phyloP scores from a whole-genome alignment of 306 rosid species.

The Vigna mungo region DNA sequence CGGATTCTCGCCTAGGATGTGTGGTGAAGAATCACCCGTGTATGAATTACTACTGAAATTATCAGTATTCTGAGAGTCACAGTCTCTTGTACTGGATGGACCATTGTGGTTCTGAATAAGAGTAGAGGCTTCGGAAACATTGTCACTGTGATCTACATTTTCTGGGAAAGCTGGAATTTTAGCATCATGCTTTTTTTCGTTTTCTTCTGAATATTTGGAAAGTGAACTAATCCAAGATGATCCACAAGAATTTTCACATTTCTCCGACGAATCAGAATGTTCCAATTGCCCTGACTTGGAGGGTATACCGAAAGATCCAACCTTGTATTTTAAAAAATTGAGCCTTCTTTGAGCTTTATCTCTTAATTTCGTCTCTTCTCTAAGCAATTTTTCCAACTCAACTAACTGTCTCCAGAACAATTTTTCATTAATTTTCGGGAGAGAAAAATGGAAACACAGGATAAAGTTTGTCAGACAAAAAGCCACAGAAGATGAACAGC shows the following conservation, averaged over 20 bases:
- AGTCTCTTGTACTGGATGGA: conserved; percentile 42
- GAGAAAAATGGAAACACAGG: conserved; percentile 8
- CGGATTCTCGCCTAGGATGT: conserved; percentile 33
- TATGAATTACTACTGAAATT: conserved; percentile 39
- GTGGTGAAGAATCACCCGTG: conserved; percentile 34
- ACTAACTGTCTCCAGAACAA: conserved; percentile 55
- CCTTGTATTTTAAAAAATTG: conserved; percentile 61
- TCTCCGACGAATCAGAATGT: conserved; percentile 59
- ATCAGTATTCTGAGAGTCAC: conserved; percentile 49
- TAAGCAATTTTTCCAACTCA: conserved; percentile 68
- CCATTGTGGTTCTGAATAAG: conserved; percentile 43
- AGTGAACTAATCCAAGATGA: conserved; percentile 48
- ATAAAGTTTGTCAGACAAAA: conserved; percentile 42
- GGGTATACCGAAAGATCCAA: conserved; percentile 56
- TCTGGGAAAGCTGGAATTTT: conserved; percentile 38
- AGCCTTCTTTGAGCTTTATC: conserved; percentile 80
- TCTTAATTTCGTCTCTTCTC: conserved; percentile 65
- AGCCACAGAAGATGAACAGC: conserved; percentile 13
- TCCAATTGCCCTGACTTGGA: conserved; percentile 50
- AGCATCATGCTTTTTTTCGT: conserved; percentile 42
- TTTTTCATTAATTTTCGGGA: conserved; percentile 14
- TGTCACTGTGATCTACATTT: conserved; percentile 41
- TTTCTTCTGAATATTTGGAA: conserved; percentile 54
- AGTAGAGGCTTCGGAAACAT: conserved; percentile 43
- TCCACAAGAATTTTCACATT: conserved; percentile 54